Conservation (phyloP, 768 basidiomycete species). For the Naganishia vishniacii region DNA sequence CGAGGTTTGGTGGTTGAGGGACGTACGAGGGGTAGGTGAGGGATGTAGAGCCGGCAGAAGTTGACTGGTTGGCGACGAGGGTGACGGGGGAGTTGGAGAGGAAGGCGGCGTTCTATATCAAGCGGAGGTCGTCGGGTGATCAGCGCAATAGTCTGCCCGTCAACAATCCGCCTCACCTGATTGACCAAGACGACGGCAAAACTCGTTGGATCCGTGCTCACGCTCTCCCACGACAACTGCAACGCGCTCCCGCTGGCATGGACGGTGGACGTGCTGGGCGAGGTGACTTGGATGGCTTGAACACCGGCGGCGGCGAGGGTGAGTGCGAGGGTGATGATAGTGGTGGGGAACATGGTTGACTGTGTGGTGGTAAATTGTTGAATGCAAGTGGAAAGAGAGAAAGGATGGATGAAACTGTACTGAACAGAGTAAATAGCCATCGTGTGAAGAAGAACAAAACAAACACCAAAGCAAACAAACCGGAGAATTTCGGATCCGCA, state of each 20-base stretch:
- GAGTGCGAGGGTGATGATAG: constrained; percentile 17
- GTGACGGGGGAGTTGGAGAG: constrained; percentile 25
- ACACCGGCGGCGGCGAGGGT: constrained; percentile 21
- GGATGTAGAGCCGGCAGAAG: constrained; percentile 25
- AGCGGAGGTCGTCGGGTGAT: background rate
- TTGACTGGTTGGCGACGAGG: constrained; percentile 25
- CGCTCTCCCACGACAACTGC: constrained; percentile 18
- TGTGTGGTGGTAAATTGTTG: too few relatives aligned
- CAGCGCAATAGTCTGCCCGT: background rate
- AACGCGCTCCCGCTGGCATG: background rate
- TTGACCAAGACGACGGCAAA: constrained; percentile 24
- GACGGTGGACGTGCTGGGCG: constrained; percentile 19
- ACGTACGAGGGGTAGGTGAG: constrained; percentile 30
- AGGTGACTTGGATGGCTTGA: constrained; percentile 31
- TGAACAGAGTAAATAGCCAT: too few relatives aligned
- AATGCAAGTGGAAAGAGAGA: too few relatives aligned
- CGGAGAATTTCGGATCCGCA: too few relatives aligned
- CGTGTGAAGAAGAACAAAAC: too few relatives aligned
- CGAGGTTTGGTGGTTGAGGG: background rate
- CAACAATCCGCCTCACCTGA: constrained; percentile 13
- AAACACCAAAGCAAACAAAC: too few relatives aligned
- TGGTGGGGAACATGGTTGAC: constrained; percentile 14
- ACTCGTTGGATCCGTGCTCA: constrained; percentile 16
- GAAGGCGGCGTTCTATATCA: constrained; percentile 14
- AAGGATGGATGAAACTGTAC: too few relatives aligned